These are phyloP conservation scores for Chloranthus sessilifolius DNA, from an alignment of 164 flowering plant genomes.

Conservation along the genomic window DNA sequence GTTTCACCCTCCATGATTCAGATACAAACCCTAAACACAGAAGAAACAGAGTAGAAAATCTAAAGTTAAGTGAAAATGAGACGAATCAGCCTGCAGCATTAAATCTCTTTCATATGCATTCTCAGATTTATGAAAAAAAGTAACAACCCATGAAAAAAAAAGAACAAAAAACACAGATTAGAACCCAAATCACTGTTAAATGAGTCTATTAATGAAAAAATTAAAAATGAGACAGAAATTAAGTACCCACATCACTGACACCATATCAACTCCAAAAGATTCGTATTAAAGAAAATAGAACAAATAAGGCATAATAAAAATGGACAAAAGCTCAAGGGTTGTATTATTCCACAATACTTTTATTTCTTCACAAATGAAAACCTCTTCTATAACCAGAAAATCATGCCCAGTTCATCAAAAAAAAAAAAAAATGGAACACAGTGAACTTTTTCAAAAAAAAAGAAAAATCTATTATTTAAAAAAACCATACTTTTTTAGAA, in stretches of 20 bases:
- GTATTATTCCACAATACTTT: too few species aligned
- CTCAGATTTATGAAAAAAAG: neutral
- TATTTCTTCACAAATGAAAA: neutral
- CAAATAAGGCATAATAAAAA: neutral
- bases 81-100: neutral
- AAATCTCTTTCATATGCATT: neutral
- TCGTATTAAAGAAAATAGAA: neutral
- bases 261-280: neutral
- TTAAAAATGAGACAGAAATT: too few species aligned
- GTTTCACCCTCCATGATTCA: conserved; percentile 27
- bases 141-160: neutral
- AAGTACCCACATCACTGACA: neutral
- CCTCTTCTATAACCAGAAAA: too few species aligned
- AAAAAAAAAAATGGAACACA: too few species aligned
- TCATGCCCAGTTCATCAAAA: too few species aligned
- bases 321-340: neutral
- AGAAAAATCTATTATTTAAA: too few species aligned
- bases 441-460: too few species aligned
- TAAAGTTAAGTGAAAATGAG: neutral
- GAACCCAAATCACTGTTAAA: neutral
- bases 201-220: too few species aligned
- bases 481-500: too few species aligned
- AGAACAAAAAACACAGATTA: neutral
- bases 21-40: neutral
- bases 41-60: neutral